Conservation (phyloP, 371 early-diverging fungal genomes). For the Paramicrosporidium saccamoebae region DNA sequence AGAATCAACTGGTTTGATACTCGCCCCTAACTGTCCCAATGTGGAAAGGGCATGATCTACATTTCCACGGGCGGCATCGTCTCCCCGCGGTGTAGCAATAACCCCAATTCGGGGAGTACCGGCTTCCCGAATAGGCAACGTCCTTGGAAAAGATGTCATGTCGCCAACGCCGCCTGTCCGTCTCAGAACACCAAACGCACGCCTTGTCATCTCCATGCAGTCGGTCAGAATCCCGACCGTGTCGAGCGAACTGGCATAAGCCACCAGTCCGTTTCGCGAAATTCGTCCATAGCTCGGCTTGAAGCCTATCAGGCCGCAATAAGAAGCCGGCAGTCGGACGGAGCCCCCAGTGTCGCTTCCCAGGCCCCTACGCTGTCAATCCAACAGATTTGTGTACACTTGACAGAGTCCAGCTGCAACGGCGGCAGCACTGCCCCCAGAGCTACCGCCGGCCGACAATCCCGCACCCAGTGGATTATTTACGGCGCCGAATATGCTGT, state of each 20-base stretch:
- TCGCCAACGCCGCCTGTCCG: neutral
- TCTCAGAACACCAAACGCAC: constrained; percentile 3
- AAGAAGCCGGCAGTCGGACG: constrained; percentile 63
- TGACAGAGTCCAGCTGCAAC: constrained; percentile 37
- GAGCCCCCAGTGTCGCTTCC: constrained; percentile 89
- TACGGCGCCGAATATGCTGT: constrained; percentile 7
- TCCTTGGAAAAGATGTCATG: neutral
- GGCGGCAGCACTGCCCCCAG: constrained; percentile 70
- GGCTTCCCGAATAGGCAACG: neutral
- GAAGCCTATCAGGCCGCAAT: constrained; percentile 67
- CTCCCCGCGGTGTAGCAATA: too few relatives aligned
- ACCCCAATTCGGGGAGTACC: neutral
- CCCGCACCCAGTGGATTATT: constrained; percentile 5
- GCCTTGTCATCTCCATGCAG: constrained; percentile 11
- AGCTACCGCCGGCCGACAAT: constrained; percentile 43
- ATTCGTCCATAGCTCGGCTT: constrained; percentile 65
- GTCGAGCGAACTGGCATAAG: constrained; percentile 63
- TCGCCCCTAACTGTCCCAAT: constrained; percentile 7
- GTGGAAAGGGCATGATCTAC: constrained; percentile 2
- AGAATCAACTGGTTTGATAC: constrained; percentile 1
- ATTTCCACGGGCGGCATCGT: too few relatives aligned
- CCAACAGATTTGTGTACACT: constrained; percentile 14
- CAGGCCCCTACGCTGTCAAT: constrained; percentile 14
- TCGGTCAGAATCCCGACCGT: constrained; percentile 42
- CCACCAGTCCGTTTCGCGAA: constrained; percentile 50